These are phyloP conservation scores for Fusarium scirpi DNA, from an alignment of 2,329 filamentous ascomycete species.

Conservation along the genomic window DNA sequence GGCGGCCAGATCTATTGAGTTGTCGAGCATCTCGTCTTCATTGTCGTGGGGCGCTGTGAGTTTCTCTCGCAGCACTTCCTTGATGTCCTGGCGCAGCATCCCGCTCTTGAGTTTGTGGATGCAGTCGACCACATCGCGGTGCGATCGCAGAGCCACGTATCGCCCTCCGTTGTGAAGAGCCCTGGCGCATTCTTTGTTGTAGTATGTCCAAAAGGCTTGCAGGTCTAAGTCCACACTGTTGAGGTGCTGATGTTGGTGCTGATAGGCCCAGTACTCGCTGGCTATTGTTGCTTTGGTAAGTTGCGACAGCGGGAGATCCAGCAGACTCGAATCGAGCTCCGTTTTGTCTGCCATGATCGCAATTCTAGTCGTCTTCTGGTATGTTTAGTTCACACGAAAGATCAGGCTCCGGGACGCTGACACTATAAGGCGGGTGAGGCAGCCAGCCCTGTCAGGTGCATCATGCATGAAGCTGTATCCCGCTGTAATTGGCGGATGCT, in stretches of 20 bases:
- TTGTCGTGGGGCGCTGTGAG: neutral
- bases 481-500: neutral
- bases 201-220: neutral
- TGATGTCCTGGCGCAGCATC: neutral
- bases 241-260: neutral
- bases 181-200: neutral
- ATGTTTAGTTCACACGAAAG: neutral
- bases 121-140: neutral
- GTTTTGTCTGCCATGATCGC: neutral
- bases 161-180: neutral
- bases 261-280: neutral
- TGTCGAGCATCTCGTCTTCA: neutral
- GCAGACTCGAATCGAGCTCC: neutral
- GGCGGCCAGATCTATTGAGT: neutral
- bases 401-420: neutral
- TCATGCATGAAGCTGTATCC: neutral
- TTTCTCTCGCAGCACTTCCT: neutral
- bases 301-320: neutral
- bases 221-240: neutral
- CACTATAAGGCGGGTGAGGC: neutral
- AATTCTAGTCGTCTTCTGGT: neutral
- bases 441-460: neutral
- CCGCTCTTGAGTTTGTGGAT: neutral
- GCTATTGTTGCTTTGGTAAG: neutral
- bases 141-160: neutral